Evolutionary conservation across 176 grass and related monocot genomes (phyloP), one percentile per base, ranked within the genome.

Genomic region (Tillandsia leiboldiana): DNA sequence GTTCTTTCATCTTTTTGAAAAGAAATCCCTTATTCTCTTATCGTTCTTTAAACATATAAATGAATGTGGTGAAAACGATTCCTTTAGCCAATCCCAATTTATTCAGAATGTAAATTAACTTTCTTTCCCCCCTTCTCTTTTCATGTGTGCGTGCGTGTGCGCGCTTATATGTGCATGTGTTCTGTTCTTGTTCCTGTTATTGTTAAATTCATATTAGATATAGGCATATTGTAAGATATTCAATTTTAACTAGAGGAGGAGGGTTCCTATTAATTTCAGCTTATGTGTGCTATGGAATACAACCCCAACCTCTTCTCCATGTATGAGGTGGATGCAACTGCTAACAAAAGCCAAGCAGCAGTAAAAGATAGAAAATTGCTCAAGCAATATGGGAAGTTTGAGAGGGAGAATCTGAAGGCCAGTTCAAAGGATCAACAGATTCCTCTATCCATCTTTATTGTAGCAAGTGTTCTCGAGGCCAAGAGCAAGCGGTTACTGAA

Each of bases 281-380:
- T 99, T 58, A 99, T 99, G 82, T 99, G 94, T 89, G 81, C 89
- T 51, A 99, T 99, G 94, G 94, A 99, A 78, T 99, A 99, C 80
- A 99, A 99, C 74, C 94, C 89, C 63, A 78, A 76, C 59, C 66
- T 87, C 50, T 99, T 99, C 70, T 77, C 87, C 50, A 78, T 78
- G 79, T 82, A 85, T 75, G 89, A 99, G 68, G 81, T 73, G 10
- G 64, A 86, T 12, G 51, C 78, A 29, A 53, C 51, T 26, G 33
- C 12, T 22, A 78, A 75, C 12, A 61, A 66, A 48, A 57, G 8
- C 12, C 29, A 48, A 14, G 68, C 53, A 48, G 48, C 3, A 18
- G 14, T 50, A 42, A 77, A 73, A 67, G 80, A 90, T 77, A 72
- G 84, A 74, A 89, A 74, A 81, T 49, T 63, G 47, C 68, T 99